Percentiles rank a stretch among this genome's conserved stretches.
phyloP scores from a whole-genome alignment of 176 grass and related monocot genomes.

The Eleusine coracana region DNA sequence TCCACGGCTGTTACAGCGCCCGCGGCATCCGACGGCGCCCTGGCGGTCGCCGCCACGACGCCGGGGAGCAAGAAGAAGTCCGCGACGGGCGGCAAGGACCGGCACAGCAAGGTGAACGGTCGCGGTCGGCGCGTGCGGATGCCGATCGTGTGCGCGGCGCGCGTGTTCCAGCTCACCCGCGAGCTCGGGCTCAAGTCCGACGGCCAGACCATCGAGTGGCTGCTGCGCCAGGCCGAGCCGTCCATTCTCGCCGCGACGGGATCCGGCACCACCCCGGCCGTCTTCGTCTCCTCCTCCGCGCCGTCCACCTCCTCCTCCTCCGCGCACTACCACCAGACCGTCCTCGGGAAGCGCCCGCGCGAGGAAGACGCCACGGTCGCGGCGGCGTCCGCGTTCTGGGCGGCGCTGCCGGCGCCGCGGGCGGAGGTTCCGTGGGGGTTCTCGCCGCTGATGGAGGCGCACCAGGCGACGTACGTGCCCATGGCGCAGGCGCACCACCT shows the following conservation, averaged over 20 bases:
- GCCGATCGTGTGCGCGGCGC: conserved; percentile 94
- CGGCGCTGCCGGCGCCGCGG: conserved; percentile 40
- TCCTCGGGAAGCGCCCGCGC: conserved; percentile 58
- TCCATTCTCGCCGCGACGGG: conserved; percentile 94
- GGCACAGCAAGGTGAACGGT: conserved; percentile 98
- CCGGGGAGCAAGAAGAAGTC: conserved; percentile 37
- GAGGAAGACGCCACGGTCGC: conserved; percentile 3
- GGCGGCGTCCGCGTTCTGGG: conserved; percentile 43
- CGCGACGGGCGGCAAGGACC: conserved; percentile 58
- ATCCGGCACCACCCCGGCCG: conserved; percentile 70
- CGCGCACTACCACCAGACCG: conserved; percentile 15
- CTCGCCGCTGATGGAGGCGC: conserved; percentile 54
- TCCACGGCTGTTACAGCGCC: not conserved
- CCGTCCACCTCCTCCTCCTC: conserved; percentile 45
- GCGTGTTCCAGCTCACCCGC: conserved; percentile 95
- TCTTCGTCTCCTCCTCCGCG: conserved; percentile 65
- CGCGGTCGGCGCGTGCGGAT: conserved; percentile 88
- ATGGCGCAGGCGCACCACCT: conserved; percentile 67
- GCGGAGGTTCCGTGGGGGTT: conserved; percentile 44
- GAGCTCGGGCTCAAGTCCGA: conserved; percentile 97
- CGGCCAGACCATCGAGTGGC: conserved; percentile 96
- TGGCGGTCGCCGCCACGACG: not conserved
- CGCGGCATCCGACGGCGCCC: not conserved
- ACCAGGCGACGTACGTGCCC: conserved; percentile 57
- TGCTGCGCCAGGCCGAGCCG: conserved; percentile 93